Base-by-base conservation (phyloP, 768 basidiomycete genomes). In the Collybia sp. region DNA sequence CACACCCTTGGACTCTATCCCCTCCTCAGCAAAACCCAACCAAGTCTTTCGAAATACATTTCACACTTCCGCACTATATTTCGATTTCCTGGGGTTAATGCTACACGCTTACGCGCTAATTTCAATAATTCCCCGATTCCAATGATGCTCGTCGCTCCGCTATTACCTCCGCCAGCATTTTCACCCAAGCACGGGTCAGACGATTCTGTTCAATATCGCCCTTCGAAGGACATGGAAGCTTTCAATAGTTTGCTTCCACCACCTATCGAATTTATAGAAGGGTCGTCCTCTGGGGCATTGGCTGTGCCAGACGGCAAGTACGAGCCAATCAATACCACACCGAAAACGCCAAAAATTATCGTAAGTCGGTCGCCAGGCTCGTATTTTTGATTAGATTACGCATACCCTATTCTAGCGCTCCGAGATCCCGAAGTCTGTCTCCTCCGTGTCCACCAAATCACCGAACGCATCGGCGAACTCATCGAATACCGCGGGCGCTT, bases 261-360 rank as follows among this genome's bases (percentile, higher is more conserved):
- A n/a, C 79, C 83, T 13, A 74, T 91, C 49, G 88, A 91, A 61
- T 91, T 91, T 44, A 69, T 90, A 42, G 88, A 91, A 60, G 88
- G 88, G 16, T 90, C 88, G 2, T 90, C 88, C 12, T 81, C 87
- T 37, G 87, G 87, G 2, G 68, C 81, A 12, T 66, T 89, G 30
- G 83, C 82, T 38, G 74, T 86, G 5, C 76, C 78, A 18, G 85
- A 86, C 54, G 81, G 82, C 36, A 88, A 83, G 62, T 92, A 90
- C 59, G 80, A 87, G 52, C 84, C 89, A 19, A 88, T 92, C 60
- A 92, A 91, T 53, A 77, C 69, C 38, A 74, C 78, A 15, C 79
- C 85, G 12, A 79, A 78, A 58, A 59, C 70, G 18, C 51, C 66
- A 41, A 73, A 74, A 53, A 55, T 64, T 48, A 77, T 78, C 58